These are phyloP conservation scores for Celoporthe dispersa DNA, from an alignment of 2,329 filamentous ascomycete genomes.

Conservation along the genomic window DNA sequence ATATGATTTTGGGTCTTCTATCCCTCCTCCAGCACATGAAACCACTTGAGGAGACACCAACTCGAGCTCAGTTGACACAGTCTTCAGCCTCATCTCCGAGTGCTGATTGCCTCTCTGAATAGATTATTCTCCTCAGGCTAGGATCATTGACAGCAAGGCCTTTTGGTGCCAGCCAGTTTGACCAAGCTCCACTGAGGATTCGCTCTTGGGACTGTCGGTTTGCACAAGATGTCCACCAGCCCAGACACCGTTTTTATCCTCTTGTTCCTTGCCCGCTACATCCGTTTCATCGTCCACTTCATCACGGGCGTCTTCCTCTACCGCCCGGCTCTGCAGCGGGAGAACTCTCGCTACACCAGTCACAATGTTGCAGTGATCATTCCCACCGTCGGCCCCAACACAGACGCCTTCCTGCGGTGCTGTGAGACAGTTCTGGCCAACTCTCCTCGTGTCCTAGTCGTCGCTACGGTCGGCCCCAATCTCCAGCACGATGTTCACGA, in stretches of 20 bases:
- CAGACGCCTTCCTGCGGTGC: conserved; percentile 47
- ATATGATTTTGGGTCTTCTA: no score
- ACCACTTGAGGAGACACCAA: no score
- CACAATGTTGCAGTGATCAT: conserved; percentile 55
- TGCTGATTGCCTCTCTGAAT: no score
- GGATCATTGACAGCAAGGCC: no score
- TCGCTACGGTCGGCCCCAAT: conserved; percentile 49
- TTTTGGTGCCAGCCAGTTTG: no score
- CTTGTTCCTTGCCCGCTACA: conserved; percentile 51
- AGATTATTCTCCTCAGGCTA: no score
- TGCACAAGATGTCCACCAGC: background rate
- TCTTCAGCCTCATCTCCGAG: no score
- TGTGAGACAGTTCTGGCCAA: conserved; percentile 46
- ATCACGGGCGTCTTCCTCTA: conserved; percentile 46
- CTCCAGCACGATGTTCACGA: conserved; percentile 33
- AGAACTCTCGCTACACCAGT: conserved; percentile 38
- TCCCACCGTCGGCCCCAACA: conserved; percentile 52
- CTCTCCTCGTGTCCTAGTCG: conserved; percentile 42
- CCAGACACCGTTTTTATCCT: conserved; percentile 36
- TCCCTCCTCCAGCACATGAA: no score
- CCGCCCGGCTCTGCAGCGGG: conserved; percentile 37
- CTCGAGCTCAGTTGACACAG: no score
- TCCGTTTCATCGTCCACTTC: conserved; percentile 49
- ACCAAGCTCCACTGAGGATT: no score
- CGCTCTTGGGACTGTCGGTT: background rate